Conservation (phyloP, 176 grass and related monocot species). For the Typha latifolia region DNA sequence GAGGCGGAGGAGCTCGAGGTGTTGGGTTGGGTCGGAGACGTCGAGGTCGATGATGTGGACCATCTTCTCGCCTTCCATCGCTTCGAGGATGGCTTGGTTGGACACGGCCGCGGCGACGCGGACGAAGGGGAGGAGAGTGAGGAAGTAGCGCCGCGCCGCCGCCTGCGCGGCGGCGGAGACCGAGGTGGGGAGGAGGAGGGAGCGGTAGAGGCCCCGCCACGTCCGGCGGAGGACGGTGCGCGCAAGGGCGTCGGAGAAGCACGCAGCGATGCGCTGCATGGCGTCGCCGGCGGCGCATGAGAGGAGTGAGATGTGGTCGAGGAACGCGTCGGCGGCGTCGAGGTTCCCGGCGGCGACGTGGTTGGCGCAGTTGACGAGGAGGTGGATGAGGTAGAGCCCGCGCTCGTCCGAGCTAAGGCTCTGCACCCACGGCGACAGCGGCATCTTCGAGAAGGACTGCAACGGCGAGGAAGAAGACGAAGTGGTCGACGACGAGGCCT, state of each 20-base stretch:
- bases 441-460: too few species aligned
- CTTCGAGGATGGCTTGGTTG: slow-evolving; percentile 72
- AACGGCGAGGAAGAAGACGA: too few species aligned
- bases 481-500: too few species aligned
- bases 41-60: slow-evolving; percentile 82
- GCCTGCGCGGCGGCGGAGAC: neutral
- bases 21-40: slow-evolving; percentile 55
- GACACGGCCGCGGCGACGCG: slow-evolving; percentile 46
- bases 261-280: slow-evolving; percentile 82
- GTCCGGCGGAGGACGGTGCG: slow-evolving; percentile 53
- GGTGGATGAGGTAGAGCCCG: slow-evolving; percentile 85
- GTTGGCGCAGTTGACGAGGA: slow-evolving; percentile 81
- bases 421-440: slow-evolving; percentile 17
- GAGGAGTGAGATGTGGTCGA: slow-evolving; percentile 61
- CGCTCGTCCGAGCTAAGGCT: slow-evolving; percentile 84
- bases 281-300: slow-evolving; percentile 72
- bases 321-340: slow-evolving; percentile 50
- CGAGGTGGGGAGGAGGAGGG: slow-evolving; percentile 31
- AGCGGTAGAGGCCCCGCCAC: slow-evolving; percentile 55
- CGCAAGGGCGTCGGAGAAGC: slow-evolving; percentile 60
- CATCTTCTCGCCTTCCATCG: slow-evolving; percentile 82
- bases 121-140: slow-evolving; percentile 81
- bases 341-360: slow-evolving; percentile 34
- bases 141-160: slow-evolving; percentile 45
- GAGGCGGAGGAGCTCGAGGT: slow-evolving; percentile 68